Evolutionary conservation across 495 filamentous ascomycete species (phyloP).

Genomic region (Thozetella sp.): DNA sequence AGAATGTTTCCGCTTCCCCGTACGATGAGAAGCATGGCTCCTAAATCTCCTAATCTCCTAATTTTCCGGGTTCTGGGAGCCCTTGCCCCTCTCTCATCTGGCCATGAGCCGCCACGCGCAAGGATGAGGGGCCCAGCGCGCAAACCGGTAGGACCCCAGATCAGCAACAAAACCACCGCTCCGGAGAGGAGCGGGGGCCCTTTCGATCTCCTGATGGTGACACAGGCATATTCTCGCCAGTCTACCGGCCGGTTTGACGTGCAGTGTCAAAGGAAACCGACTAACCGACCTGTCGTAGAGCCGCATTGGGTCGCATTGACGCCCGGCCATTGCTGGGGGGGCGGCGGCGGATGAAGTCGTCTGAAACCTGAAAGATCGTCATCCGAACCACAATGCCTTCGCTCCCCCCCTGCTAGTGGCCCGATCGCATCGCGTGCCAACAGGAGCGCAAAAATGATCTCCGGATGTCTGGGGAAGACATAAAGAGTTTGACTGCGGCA

Average conservation of each 20-base stretch:
- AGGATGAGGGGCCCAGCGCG: background rate
- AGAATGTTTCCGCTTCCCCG: too few species aligned
- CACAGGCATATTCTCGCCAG: background rate
- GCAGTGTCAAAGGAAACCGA: background rate
- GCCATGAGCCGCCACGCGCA: too few species aligned
- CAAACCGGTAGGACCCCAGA: background rate
- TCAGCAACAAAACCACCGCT: background rate
- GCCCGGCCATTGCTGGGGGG: background rate
- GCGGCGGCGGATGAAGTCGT: background rate
- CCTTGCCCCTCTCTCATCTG: background rate
- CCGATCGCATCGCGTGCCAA: too few species aligned
- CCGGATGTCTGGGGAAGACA: too few species aligned
- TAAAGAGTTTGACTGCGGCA: background rate
- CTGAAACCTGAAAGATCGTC: conserved; percentile 1
- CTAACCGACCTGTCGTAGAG: background rate
- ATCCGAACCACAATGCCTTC: background rate
- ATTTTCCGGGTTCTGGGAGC: background rate
- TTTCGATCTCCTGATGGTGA: background rate
- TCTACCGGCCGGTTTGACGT: background rate
- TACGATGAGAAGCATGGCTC: too few species aligned
- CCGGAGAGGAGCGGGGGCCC: background rate
- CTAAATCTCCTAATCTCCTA: too few species aligned
- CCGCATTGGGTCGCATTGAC: background rate
- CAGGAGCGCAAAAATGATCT: too few species aligned
- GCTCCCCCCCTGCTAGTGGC: too few species aligned